Percentiles rank a stretch among this genome's conserved stretches.
These are phyloP conservation scores for Auricularia auricula-judae DNA, from an alignment of 768 basidiomycete species.

Conservation along the genomic window DNA sequence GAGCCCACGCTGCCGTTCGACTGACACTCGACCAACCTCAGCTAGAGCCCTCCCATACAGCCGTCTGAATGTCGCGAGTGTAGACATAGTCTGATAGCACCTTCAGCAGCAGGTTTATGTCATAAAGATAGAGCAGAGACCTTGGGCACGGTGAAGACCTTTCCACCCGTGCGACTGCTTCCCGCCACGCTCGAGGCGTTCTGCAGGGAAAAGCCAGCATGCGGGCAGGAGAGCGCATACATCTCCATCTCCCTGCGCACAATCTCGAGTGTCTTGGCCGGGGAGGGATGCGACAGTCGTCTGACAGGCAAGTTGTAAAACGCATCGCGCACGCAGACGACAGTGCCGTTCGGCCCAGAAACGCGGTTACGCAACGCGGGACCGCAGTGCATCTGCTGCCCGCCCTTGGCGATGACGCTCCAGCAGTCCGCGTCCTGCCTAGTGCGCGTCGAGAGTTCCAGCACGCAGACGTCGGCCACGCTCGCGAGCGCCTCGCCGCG, in stretches of 20 bases:
- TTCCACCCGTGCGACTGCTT: slow-evolving; percentile 25
- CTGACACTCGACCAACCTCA: slow-evolving; percentile 35
- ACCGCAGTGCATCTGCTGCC: slow-evolving; percentile 56
- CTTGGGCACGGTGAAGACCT: slow-evolving; percentile 52
- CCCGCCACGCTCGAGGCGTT: slow-evolving; percentile 25
- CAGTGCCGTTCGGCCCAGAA: slow-evolving; percentile 69
- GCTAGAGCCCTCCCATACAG: slow-evolving; percentile 63
- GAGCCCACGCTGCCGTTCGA: too few species aligned
- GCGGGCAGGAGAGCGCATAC: slow-evolving; percentile 61
- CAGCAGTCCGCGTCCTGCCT: slow-evolving; percentile 43
- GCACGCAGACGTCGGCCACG: slow-evolving; percentile 61
- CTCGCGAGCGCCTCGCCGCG: slow-evolving; percentile 92
- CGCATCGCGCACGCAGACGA: slow-evolving; percentile 74
- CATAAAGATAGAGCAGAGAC: slow-evolving; percentile 25
- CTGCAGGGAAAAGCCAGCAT: slow-evolving; percentile 59
- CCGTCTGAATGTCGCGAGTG: slow-evolving; percentile 56
- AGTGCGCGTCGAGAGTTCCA: slow-evolving; percentile 75
- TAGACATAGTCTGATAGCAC: slow-evolving; percentile 45
- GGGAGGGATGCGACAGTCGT: slow-evolving; percentile 54
- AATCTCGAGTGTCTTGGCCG: slow-evolving; percentile 48
- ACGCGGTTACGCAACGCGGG: slow-evolving; percentile 44
- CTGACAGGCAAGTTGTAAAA: slow-evolving; percentile 86
- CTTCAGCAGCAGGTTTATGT: neutral
- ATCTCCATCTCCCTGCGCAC: slow-evolving; percentile 63
- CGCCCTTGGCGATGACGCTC: slow-evolving; percentile 71